phyloP scores from a whole-genome alignment of 2,329 filamentous ascomycete genomes.

The Rachicladosporium sp. region DNA sequence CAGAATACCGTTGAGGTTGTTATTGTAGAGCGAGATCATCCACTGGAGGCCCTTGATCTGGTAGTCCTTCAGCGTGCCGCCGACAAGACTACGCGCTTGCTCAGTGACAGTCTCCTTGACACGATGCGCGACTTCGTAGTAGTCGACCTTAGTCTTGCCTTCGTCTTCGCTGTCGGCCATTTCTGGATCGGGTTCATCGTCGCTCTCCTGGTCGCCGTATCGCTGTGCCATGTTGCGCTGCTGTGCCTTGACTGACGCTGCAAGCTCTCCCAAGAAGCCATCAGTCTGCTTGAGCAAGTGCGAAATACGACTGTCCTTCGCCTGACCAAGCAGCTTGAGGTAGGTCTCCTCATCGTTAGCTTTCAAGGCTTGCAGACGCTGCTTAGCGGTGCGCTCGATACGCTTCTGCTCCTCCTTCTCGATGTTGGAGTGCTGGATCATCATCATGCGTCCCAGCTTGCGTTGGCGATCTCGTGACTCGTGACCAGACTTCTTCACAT shows the following conservation, averaged over 20 bases:
- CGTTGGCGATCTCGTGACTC: slow-evolving; percentile 62
- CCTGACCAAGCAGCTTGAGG: slow-evolving; percentile 91
- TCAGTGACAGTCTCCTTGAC: slow-evolving; percentile 81
- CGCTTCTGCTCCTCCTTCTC: slow-evolving; percentile 99
- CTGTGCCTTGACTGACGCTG: slow-evolving; percentile 85
- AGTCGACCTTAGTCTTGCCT: slow-evolving; percentile 74
- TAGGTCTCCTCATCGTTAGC: slow-evolving; percentile 99
- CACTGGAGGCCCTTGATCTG: slow-evolving; percentile 97
- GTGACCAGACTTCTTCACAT: slow-evolving; percentile 57
- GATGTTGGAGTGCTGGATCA: slow-evolving; percentile 82
- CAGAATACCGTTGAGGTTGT: slow-evolving; percentile 96
- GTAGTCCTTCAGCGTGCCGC: slow-evolving; percentile 90
- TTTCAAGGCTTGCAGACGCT: slow-evolving; percentile 96
- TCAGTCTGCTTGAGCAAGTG: slow-evolving; percentile 95
- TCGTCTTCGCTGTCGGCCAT: slow-evolving; percentile 58
- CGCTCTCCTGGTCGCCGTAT: slow-evolving; percentile 57
- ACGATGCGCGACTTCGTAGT: slow-evolving; percentile 95
- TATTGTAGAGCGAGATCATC: slow-evolving; percentile 99
- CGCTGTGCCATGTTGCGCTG: slow-evolving; percentile 64
- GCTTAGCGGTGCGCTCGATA: slow-evolving; percentile 93
- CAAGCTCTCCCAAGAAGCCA: slow-evolving; percentile 90
- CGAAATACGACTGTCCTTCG: slow-evolving; percentile 98
- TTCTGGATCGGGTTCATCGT: slow-evolving; percentile 54
- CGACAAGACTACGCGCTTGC: slow-evolving; percentile 78
- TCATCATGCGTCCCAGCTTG: slow-evolving; percentile 84